phyloP scores from a whole-genome alignment of 306 rosid genomes.

The Cucumis cinereus region DNA sequence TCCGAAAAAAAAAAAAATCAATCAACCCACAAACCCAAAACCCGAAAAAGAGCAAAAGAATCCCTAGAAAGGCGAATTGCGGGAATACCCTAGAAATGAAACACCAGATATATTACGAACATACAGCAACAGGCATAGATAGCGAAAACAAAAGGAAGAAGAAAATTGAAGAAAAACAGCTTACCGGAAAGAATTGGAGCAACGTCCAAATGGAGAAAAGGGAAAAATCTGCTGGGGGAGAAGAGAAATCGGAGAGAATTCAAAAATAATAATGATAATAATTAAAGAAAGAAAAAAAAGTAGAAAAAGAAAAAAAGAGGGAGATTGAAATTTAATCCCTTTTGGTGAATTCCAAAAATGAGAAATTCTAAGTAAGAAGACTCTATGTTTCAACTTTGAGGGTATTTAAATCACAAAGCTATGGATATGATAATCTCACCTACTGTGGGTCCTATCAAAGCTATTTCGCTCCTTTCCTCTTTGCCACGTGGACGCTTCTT shows the following conservation, averaged over 20 bases:
- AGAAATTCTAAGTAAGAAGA: not conserved
- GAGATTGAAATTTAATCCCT: not conserved
- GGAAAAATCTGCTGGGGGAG: not conserved
- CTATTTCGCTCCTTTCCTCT: not conserved
- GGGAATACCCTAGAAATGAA: conserved; percentile 1
- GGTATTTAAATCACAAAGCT: not conserved
- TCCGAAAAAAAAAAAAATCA: not conserved
- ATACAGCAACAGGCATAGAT: not conserved
- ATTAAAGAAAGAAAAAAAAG: not conserved
- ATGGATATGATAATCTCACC: conserved; percentile 7
- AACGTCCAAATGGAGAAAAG: not conserved
- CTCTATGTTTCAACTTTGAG: not conserved
- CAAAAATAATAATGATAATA: no score
- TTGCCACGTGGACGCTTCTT: not conserved
- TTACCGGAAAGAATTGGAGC: not conserved
- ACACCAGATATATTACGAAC: not conserved
- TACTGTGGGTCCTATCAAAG: not conserved
- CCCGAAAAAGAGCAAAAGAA: not conserved
- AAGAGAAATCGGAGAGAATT: not conserved
- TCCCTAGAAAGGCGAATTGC: not conserved
- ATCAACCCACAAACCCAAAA: not conserved
- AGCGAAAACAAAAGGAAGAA: no score
- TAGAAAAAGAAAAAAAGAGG: not conserved
- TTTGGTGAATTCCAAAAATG: not conserved
- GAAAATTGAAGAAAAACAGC: not conserved